phyloP scores from a whole-genome alignment of 1,284 basidiomycete species.

The Ganoderma lingzhi region DNA sequence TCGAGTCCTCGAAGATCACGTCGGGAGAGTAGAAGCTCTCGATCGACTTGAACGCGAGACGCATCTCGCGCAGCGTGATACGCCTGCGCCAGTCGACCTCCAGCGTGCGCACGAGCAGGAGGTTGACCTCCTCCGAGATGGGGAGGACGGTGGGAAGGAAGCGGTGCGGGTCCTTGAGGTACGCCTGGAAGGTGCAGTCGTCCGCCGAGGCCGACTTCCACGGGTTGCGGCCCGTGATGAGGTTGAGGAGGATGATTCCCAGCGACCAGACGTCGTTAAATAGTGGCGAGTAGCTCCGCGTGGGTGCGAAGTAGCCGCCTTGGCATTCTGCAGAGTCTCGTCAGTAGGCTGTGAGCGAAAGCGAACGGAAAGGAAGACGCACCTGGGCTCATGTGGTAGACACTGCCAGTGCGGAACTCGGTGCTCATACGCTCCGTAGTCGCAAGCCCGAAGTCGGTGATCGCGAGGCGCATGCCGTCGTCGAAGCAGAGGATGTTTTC shows the following conservation, averaged over 20 bases:
- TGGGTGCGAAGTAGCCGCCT: constrained; percentile 79
- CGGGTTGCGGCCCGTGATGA: constrained; percentile 95
- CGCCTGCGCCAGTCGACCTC: constrained; percentile 77
- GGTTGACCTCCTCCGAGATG: constrained; percentile 76
- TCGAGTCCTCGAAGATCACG: constrained; percentile 81
- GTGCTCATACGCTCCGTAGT: constrained; percentile 89
- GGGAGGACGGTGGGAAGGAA: constrained; percentile 81
- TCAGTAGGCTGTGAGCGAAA: constrained; percentile 18
- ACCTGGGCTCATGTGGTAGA: constrained; percentile 98
- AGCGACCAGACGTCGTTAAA: constrained; percentile 98
- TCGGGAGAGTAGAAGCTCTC: constrained; percentile 76
- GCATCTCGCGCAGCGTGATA: constrained; percentile 75
- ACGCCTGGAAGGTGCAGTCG: constrained; percentile 81
- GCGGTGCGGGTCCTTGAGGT: constrained; percentile 66
- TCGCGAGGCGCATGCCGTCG: constrained; percentile 81
- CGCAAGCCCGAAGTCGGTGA: constrained; percentile 98
- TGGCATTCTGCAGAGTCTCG: constrained; percentile 79
- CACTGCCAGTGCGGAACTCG: constrained; percentile 96
- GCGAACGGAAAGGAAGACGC: constrained; percentile 39
- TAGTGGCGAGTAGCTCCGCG: constrained; percentile 83
- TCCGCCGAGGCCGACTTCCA: constrained; percentile 94
- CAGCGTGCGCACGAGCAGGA: constrained; percentile 73
- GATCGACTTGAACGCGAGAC: constrained; percentile 73
- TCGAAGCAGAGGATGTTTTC: constrained; percentile 96
- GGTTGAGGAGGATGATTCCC: constrained; percentile 95